phyloP scores from a whole-genome alignment of 768 basidiomycete species.

The Strobilomyces dryophilus region DNA sequence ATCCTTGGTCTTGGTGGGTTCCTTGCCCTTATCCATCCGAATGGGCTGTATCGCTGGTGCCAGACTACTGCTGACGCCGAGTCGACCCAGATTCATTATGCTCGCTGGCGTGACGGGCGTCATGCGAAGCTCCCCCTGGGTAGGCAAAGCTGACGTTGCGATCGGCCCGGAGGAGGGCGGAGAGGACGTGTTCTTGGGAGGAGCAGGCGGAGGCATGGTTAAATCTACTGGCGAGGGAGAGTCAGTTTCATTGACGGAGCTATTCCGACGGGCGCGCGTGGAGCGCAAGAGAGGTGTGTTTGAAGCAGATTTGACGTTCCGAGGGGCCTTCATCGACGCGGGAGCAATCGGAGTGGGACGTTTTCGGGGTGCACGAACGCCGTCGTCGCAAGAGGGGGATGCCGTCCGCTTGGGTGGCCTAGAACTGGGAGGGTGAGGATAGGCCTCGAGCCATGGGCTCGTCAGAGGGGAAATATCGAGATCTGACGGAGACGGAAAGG shows the following conservation, averaged over 20 bases:
- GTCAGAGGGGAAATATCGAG: slow-evolving; percentile 76
- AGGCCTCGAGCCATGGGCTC: slow-evolving; percentile 75
- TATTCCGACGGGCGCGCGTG: slow-evolving; percentile 39
- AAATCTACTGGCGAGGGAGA: slow-evolving; percentile 87
- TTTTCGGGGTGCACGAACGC: slow-evolving; percentile 44
- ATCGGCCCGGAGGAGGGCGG: slow-evolving; percentile 9
- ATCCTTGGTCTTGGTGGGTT: slow-evolving; percentile 28
- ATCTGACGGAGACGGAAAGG: slow-evolving; percentile 45
- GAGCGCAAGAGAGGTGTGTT: slow-evolving; percentile 57
- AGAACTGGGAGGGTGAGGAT: slow-evolving; percentile 33
- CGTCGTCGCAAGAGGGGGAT: slow-evolving; percentile 56
- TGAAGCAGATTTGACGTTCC: slow-evolving; percentile 45
- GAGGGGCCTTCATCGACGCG: slow-evolving; percentile 21
- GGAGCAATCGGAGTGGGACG: slow-evolving; percentile 42
- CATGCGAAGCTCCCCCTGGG: slow-evolving; percentile 33
- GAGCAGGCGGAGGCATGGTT: slow-evolving; percentile 83
- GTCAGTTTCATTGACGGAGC: slow-evolving; percentile 44
- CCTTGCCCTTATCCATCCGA: slow-evolving; percentile 25
- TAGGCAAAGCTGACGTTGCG: slow-evolving; percentile 1
- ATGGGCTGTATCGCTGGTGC: slow-evolving; percentile 28
- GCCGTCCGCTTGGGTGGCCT: slow-evolving; percentile 47
- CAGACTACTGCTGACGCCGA: slow-evolving; percentile 49
- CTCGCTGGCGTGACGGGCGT: slow-evolving; percentile 87
- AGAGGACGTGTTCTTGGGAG: slow-evolving; percentile 31
- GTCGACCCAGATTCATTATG: slow-evolving; percentile 82